Base-by-base conservation (phyloP, 208 protist genomes). In the Wallacemonas sp. region DNA sequence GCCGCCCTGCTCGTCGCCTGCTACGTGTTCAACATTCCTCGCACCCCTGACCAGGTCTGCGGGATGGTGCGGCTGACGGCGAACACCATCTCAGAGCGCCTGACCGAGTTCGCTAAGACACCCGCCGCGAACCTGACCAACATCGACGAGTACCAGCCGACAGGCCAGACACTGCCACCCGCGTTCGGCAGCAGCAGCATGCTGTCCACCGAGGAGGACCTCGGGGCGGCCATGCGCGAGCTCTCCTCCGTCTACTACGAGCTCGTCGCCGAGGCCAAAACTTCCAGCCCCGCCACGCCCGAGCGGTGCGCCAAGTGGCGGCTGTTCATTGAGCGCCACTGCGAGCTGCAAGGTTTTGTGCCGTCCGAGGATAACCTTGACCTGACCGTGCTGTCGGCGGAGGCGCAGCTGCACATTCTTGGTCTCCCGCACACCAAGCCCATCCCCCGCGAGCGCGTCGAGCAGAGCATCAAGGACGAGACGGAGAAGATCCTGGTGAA, bases 1-100 rank as follows among this genome's bases (percentile, higher is more conserved):
- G 89, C 90, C 5, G 89, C 94, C 8, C 65, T 97, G 50, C 81
- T 97, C 20, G 87, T 97, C 8, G 86, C 88, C 10, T 93, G 89
- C 65, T 91, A 91, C 57, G 82, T 96, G 46, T 93, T 95, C 61
- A 78, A 82, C 59, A 89, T 97, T 57, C 70, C 69, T 3, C 78
- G 87, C 25, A 87, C 81, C 5, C 81, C 86, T 11, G 85, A 97
- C 68, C 86, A 97, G 65, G 84, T 97, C 4, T 93, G 87, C 41
- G 88, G 89, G 14, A 82, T 96, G 74, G 91, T 94, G 50, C 80
- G 85, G 18, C 82, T 97, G 14, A 94, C 87, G 12, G 73, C 86
- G 1, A 62, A 70, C 65, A 97, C 94, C 1, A 90, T 97, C 62
- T 42, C 69, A 18, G 76, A 72, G 55, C 85, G 94, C 16, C 76